phyloP scores from a whole-genome alignment of 2,329 filamentous ascomycete genomes.

The Colletotrichum sp. region DNA sequence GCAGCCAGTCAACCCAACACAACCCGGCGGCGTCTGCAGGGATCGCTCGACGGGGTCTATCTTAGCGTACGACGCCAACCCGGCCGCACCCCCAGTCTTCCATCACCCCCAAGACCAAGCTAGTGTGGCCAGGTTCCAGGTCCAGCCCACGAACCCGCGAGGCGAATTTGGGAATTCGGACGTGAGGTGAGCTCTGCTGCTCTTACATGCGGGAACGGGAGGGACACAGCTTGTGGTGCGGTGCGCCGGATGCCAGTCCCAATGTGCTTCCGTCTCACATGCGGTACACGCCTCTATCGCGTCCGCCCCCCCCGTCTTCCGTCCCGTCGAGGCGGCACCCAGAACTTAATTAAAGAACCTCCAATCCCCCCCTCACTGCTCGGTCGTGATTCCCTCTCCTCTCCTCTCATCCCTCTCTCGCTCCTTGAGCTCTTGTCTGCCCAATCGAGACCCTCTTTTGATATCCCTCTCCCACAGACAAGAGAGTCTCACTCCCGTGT shows the following conservation, averaged over 20 bases:
- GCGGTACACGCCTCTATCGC: not conserved
- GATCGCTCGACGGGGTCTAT: not conserved
- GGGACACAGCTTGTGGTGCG: not conserved
- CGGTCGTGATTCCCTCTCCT: not conserved
- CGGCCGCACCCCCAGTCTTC: not conserved
- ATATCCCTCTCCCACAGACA: not conserved
- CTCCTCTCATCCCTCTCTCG: conserved; percentile 8
- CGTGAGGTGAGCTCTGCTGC: not conserved
- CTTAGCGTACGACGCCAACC: not conserved
- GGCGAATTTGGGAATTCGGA: not conserved
- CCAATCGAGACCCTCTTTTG: not conserved
- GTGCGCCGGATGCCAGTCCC: not conserved
- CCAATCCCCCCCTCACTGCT: not conserved
- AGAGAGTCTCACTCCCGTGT: not conserved
- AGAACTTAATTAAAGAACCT: conserved; percentile 15
- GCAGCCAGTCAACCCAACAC: not conserved
- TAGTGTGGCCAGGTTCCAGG: not conserved
- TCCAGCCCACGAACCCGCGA: conserved; percentile 10
- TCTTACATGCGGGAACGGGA: not conserved
- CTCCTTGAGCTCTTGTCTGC: conserved; percentile 4
- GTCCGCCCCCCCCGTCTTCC: not conserved
- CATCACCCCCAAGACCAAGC: not conserved
- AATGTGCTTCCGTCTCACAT: conserved; percentile 3
- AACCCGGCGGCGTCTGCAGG: not conserved
- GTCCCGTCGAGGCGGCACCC: not conserved